These are phyloP conservation scores for Pneumocystis jirovecii DNA, from an alignment of 1,139 yeast species.

Conservation along the genomic window DNA sequence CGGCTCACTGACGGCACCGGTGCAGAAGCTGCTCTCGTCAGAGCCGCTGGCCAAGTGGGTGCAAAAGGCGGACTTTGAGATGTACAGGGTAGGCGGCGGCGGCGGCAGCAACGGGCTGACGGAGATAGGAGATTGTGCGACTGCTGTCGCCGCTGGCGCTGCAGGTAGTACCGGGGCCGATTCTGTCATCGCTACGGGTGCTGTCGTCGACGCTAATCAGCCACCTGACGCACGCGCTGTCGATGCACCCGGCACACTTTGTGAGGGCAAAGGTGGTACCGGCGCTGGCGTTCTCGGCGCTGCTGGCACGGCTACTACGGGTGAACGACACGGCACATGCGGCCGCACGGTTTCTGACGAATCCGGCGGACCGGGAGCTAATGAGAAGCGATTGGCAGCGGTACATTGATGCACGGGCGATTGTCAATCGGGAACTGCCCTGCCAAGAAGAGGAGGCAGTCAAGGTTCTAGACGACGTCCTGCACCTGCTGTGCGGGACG, in stretches of 20 bases:
- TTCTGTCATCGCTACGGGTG: conserved; percentile 28
- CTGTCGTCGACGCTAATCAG: conserved; percentile 22
- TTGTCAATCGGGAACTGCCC: conserved; percentile 42
- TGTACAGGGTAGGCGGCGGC: conserved; percentile 27
- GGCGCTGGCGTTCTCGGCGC: conserved; percentile 42
- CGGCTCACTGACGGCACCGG: conserved; percentile 49
- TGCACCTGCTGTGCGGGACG: conserved; percentile 1
- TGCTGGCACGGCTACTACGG: conserved; percentile 43
- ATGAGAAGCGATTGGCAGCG: conserved; percentile 51
- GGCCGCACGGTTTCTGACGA: conserved; percentile 38
- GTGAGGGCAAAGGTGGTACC: conserved; percentile 38
- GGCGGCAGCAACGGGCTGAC: not conserved
- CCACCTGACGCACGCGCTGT: conserved; percentile 20
- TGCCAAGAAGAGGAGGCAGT: conserved; percentile 26
- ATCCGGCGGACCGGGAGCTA: conserved; percentile 32
- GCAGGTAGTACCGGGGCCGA: conserved; percentile 45
- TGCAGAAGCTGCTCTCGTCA: conserved; percentile 41
- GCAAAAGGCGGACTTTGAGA: conserved; percentile 44
- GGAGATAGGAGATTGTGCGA: conserved; percentile 35
- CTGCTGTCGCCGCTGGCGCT: conserved; percentile 53
- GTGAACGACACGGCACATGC: conserved; percentile 47
- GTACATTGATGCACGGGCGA: conserved; percentile 35
- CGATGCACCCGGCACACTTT: conserved; percentile 39
- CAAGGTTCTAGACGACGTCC: conserved; percentile 6
- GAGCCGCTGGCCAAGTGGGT: conserved; percentile 49